Evolutionary conservation across 176 grass and related monocot genomes (phyloP), one percentile per base, ranked within the genome.

Genomic region (Carex kokanica): DNA sequence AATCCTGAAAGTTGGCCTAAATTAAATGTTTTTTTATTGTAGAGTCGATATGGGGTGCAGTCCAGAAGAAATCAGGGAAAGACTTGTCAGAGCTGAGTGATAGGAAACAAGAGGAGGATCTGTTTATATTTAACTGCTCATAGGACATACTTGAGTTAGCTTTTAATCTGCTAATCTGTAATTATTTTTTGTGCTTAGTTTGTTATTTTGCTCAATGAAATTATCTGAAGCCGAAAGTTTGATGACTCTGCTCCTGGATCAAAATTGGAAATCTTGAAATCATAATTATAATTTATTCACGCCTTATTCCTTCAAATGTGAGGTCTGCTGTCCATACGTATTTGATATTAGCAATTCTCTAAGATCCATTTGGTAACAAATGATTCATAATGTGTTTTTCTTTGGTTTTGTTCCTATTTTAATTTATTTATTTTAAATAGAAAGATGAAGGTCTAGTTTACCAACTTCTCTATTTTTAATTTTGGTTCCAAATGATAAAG

Each of bases 51-150:
- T 81, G 0, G 24, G 70, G 78, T 78, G 78, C 59, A 90, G 86
- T 75, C 73, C 91, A 45, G 51, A 83, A 8, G 92, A 94, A 18
- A 84, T 94, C 67, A 88, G 88, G 1, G 88, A 90, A 82, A 98
- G 87, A 78, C 77, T 98, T 51, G 68, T 18, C n/a, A 74, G 21
- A 74, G 45, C 71, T 16, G 71, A 53, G 21, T 74, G 71, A 74
- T 15, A 74, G 18, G 23, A 74, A 74, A 52, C 21, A 3, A 2
- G 11, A 11, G n/a, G 34, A 74, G 15, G n/a, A 49, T 52, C 40
- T 74, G 36, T 74, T 74, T 52, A 52, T 52, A 74, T 14, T 51
- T 74, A 74, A 14, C 51, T 51, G 12, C 21, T 51, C 43, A 14
- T 24, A 52, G 21, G 45, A 24, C 5, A 51, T 25, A 73, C n/a